These are phyloP conservation scores for Gossypium stocksii DNA, from an alignment of 345 rosid species.

Conservation along the genomic window DNA sequence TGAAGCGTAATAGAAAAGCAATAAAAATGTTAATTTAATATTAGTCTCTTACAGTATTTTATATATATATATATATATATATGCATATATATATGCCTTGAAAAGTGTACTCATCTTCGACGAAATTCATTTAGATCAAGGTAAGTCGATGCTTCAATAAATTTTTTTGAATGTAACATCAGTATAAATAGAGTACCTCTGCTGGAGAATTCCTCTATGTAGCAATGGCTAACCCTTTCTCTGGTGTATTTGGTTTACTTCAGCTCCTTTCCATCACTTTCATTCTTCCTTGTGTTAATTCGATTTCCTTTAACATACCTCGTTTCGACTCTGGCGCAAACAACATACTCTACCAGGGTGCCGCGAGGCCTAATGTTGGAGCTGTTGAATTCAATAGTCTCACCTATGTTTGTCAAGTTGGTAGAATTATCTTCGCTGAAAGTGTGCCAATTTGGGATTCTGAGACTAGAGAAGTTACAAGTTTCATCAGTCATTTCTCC, in stretches of 20 bases:
- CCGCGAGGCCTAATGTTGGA: slow-evolving; percentile 25
- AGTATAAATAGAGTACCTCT: not conserved
- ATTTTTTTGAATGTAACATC: not conserved
- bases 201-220: not conserved
- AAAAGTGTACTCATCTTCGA: not conserved
- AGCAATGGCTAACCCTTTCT: not conserved
- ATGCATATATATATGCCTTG: not conserved
- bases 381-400: slow-evolving; percentile 26
- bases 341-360: slow-evolving; percentile 30
- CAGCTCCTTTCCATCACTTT: not conserved
- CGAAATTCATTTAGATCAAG: not conserved
- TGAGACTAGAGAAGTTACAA: slow-evolving; percentile 15
- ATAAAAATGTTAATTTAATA: not conserved
- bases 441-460: slow-evolving; percentile 28
- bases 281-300: slow-evolving; percentile 4
- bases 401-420: slow-evolving; percentile 21
- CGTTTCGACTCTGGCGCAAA: slow-evolving; percentile 18
- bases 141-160: not conserved
- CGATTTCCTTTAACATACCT: slow-evolving; percentile 25
- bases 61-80: too few species aligned
- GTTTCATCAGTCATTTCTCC: slow-evolving; percentile 34
- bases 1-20: not conserved
- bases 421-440: slow-evolving; percentile 27
- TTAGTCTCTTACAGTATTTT: not conserved
- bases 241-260: not conserved